A percentile compares a stretch with the other conserved stretches of the same genome.
Evolutionary conservation across 2,329 filamentous ascomycete species (phyloP).

Genomic region (Trichoderma simmonsii): DNA sequence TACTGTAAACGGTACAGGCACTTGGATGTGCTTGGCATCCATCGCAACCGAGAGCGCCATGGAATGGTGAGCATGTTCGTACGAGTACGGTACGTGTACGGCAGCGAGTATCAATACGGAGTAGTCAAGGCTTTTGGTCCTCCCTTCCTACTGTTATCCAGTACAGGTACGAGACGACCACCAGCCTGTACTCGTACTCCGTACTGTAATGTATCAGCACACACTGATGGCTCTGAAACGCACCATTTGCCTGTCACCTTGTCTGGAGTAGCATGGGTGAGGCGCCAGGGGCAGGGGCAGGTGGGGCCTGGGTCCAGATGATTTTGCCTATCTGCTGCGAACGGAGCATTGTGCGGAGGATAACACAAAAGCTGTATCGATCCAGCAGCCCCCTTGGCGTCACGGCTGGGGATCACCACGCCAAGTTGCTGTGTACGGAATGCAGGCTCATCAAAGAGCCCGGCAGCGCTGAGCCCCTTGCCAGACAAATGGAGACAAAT

Average conservation of each 20-base stretch:
- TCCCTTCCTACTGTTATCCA: neutral
- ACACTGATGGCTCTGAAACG: constrained; percentile 3
- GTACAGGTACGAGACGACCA: neutral
- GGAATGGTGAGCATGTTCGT: neutral
- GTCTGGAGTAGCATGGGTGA: constrained; percentile 13
- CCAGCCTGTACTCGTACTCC: neutral
- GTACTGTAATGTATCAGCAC: neutral
- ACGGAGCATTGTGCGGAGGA: constrained; percentile 5
- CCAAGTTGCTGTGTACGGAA: neutral
- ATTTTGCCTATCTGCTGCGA: neutral
- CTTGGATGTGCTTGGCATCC: neutral
- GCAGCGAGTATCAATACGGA: neutral
- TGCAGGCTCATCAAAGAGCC: neutral
- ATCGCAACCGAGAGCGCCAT: neutral
- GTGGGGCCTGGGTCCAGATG: constrained; percentile 4
- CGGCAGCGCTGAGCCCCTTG: neutral
- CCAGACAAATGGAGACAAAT: neutral
- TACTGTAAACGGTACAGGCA: neutral
- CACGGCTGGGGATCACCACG: neutral
- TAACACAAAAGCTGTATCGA: constrained; percentile 7
- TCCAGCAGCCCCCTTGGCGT: neutral
- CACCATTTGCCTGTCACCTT: constrained; percentile 14
- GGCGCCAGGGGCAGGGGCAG: constrained; percentile 13
- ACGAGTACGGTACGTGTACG: neutral
- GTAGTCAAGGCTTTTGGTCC: neutral